Evolutionary conservation across 2,329 filamentous ascomycete species (phyloP).

Genomic region (Zymoseptoria pseudotritici): DNA sequence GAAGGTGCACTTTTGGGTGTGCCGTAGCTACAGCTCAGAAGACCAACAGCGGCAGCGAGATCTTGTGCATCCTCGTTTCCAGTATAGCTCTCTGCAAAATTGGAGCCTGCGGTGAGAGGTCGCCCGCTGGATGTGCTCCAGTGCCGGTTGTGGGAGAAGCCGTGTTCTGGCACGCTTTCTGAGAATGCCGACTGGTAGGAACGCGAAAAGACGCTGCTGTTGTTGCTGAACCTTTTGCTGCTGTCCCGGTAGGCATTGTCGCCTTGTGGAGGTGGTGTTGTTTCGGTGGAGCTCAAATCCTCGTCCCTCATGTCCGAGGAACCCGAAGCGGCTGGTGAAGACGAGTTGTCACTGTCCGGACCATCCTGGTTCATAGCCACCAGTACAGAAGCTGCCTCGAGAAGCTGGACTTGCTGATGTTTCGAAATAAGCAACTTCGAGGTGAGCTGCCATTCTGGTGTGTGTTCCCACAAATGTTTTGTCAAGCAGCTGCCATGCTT

Average conservation of each 20-base stretch:
- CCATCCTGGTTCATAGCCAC: constrained; percentile 75
- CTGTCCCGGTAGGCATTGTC: constrained; percentile 48
- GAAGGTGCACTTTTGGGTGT: constrained; percentile 63
- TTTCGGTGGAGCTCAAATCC: constrained; percentile 77
- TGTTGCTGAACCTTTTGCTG: constrained; percentile 41
- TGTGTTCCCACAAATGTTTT: constrained; percentile 99
- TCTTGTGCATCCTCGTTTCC: constrained; percentile 76
- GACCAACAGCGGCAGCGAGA: constrained; percentile 79
- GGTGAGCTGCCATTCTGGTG: constrained; percentile 93
- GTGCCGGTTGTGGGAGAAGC: constrained; percentile 57
- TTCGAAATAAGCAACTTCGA: constrained; percentile 98
- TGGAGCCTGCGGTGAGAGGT: constrained; percentile 62
- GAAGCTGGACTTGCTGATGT: constrained; percentile 95
- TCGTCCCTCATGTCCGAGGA: constrained; percentile 69
- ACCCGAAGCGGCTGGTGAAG: constrained; percentile 73
- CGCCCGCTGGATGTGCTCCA: constrained; percentile 61
- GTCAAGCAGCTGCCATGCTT: constrained; percentile 99
- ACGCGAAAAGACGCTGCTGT: constrained; percentile 52
- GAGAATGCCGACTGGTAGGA: constrained; percentile 72
- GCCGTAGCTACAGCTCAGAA: constrained; percentile 84
- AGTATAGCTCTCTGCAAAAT: constrained; percentile 58
- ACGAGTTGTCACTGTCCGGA: constrained; percentile 70
- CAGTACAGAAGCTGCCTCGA: constrained; percentile 94
- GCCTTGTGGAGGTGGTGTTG: constrained; percentile 76
- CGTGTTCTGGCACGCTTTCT: constrained; percentile 46